phyloP scores from a whole-genome alignment of 129 eudicot genomes.

The Pseudognaphalium luteoalbum region DNA sequence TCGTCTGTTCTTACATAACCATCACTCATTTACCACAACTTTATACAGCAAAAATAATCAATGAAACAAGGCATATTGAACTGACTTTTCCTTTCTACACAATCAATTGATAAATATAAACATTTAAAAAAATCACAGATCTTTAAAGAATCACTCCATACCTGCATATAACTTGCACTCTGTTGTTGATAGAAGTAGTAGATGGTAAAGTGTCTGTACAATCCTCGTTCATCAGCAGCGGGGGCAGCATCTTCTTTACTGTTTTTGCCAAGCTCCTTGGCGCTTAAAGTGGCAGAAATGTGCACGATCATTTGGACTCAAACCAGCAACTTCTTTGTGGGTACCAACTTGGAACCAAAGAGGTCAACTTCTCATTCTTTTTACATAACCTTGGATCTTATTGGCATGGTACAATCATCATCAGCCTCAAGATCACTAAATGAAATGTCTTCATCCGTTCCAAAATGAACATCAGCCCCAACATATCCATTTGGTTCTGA shows the following conservation, averaged over 20 bases:
- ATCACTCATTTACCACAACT: neutral
- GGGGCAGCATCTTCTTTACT: neutral
- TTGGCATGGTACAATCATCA: constrained; percentile 54
- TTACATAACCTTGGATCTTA: constrained; percentile 42
- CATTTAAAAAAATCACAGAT: too few species aligned
- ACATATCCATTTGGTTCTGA: constrained; percentile 59
- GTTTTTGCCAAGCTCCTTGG: neutral
- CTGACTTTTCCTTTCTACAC: neutral
- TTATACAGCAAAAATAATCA: neutral
- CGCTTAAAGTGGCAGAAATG: neutral
- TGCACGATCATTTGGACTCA: neutral
- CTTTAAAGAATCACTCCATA: neutral
- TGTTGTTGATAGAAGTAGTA: neutral
- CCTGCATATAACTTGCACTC: neutral
- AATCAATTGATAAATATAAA: neutral
- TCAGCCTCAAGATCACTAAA: constrained; percentile 86
- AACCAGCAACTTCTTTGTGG: neutral
- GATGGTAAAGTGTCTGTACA: neutral
- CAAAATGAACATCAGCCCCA: constrained; percentile 40
- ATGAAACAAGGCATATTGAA: neutral
- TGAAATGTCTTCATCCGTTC: constrained; percentile 76
- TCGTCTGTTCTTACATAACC: neutral
- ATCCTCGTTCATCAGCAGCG: neutral
- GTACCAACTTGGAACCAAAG: neutral
- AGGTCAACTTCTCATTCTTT: neutral